Evolutionary conservation across 2,329 filamentous ascomycete genomes (phyloP).

Genomic region (Calycina herbarum): DNA sequence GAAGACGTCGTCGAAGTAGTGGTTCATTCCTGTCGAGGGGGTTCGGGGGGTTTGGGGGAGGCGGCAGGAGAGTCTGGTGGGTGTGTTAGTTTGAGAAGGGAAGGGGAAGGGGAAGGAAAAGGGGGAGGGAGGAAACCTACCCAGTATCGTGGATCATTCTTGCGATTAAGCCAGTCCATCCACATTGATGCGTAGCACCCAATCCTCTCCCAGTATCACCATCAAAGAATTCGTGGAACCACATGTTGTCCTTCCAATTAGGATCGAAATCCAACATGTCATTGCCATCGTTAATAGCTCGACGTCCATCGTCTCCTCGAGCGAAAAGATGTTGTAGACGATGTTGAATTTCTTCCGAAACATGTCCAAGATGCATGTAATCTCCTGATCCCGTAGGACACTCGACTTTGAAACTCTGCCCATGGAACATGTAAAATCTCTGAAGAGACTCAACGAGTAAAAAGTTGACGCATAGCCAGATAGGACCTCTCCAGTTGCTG

Average conservation of each 20-base stretch:
- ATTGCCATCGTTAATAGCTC: constrained; percentile 83
- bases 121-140: constrained; percentile 53
- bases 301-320: constrained; percentile 77
- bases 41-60: constrained; percentile 91
- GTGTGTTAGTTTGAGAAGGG: constrained; percentile 42
- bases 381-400: constrained; percentile 93
- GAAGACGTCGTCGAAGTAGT: constrained; percentile 95
- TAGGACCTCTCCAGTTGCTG: constrained; percentile 95
- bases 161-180: constrained; percentile 93
- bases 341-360: constrained; percentile 93
- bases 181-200: constrained; percentile 90
- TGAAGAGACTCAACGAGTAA: constrained; percentile 91
- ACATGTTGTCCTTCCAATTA: constrained; percentile 89
- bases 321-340: constrained; percentile 89
- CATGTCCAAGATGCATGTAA: constrained; percentile 92
- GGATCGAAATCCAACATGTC: constrained; percentile 88
- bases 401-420: constrained; percentile 82
- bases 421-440: constrained; percentile 95
- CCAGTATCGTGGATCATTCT: constrained; percentile 98
- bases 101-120: neutral
- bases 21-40: constrained; percentile 76
- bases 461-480: constrained; percentile 97
- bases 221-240: constrained; percentile 98
- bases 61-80: constrained; percentile 76
- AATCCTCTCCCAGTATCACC: constrained; percentile 86